Base-by-base conservation (phyloP, 345 rosid genomes). In the Lumnitzera racemosa region DNA sequence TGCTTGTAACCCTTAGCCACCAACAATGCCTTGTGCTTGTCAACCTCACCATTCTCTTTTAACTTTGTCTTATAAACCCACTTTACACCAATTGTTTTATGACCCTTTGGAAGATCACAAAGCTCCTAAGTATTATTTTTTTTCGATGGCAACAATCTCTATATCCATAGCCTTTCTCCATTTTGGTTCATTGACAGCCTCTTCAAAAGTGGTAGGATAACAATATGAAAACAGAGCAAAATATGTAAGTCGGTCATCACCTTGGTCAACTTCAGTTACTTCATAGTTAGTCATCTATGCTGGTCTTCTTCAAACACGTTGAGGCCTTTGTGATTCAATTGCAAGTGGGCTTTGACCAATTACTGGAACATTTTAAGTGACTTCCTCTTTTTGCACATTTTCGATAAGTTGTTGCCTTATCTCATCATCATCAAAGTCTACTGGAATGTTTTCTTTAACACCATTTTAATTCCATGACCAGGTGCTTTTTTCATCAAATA, bases 191-290 rank as follows among this genome's bases (percentile, higher is more conserved):
- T 14, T 57, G 43, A 9, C 49, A 13, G 11, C 62, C 11, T 49
- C 52, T 36, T 59, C 17, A 24, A 47, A 59, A 4, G 16, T 12
- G 7, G 20, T 20, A 0, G 46, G 62, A 20, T 47, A 29, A 23
- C 43, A 36, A 9, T 36, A 14, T 17, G 61, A 15, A 46, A 58
- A 58, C 5, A 58, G 11, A 58, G 31, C 61, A 58, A 46, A 58
- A 20, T 58, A 7, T 5, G 16, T 13, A 17, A 7, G 12, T 24
- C 11, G 29, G 3, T 59, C 62, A 46, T 47, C 17, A 48, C 25
- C 13, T 17, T 36, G 11, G 7, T 36, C 11, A 15, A 47, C n/a
- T 46, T 10, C 15, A 5, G 15, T 15, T 15, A 3, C 6, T 11
- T 24, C 53, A 7, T 11, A 15, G 9, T 25, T 7, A 29, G 15